These are phyloP conservation scores for Alternaria tenuissima DNA, from an alignment of 2,329 filamentous ascomycete genomes.

Conservation along the genomic window DNA sequence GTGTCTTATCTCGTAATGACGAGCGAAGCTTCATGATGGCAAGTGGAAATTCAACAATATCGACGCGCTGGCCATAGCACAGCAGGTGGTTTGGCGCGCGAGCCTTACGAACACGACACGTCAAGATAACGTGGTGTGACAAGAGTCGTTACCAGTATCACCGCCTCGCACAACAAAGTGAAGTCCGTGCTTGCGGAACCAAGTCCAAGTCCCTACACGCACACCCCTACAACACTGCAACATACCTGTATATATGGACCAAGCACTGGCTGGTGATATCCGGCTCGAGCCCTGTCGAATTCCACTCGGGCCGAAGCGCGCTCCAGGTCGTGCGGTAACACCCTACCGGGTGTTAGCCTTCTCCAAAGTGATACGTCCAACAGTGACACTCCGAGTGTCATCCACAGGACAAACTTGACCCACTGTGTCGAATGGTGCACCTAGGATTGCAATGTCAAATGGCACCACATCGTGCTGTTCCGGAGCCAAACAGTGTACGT, in stretches of 20 bases:
- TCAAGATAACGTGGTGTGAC: constrained; percentile 1
- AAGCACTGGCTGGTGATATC: constrained; percentile 54
- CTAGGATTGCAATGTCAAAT: constrained; percentile 60
- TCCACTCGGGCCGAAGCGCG: constrained; percentile 62
- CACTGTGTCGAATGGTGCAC: constrained; percentile 61
- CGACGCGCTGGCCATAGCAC: background rate
- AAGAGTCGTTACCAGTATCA: background rate
- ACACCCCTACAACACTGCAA: background rate
- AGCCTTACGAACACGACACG: constrained; percentile 1
- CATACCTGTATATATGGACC: constrained; percentile 60
- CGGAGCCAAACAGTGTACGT: constrained; percentile 56
- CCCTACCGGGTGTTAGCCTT: constrained; percentile 41
- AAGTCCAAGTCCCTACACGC: background rate
- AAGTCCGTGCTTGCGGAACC: background rate
- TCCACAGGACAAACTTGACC: constrained; percentile 18
- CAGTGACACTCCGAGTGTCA: background rate
- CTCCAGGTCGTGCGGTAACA: constrained; percentile 62
- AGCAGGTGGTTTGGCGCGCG: background rate
- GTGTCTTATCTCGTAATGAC: background rate
- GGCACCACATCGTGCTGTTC: constrained; percentile 49
- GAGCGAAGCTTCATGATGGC: background rate
- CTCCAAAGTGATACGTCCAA: background rate
- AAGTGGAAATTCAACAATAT: background rate
- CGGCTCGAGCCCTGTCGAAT: constrained; percentile 61
- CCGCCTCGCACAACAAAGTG: background rate